Percentiles rank a stretch among this genome's conserved stretches.
Evolutionary conservation across 495 filamentous ascomycete species (phyloP).

Genomic region (Neurospora sp.): DNA sequence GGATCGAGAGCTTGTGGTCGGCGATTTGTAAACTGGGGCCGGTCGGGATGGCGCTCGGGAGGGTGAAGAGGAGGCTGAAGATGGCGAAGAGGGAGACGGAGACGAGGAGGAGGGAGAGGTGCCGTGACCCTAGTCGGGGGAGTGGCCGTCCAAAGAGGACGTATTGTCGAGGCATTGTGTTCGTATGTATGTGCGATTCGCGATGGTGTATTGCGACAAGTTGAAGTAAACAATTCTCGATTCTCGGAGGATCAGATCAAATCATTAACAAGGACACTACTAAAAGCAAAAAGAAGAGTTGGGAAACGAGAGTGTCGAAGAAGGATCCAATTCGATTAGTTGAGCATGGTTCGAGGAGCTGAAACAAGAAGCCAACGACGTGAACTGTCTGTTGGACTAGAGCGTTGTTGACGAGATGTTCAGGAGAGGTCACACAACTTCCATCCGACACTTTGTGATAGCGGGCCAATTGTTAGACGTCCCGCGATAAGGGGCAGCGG

Average conservation of each 20-base stretch:
- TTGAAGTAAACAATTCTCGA: not conserved
- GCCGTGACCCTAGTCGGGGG: constrained; percentile 31
- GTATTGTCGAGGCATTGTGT: constrained; percentile 42
- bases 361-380: no score
- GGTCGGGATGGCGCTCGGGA: constrained; percentile 31
- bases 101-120: constrained; percentile 35
- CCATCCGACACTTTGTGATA: not conserved
- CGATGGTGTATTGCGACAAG: not conserved
- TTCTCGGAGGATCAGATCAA: not conserved
- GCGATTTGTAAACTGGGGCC: constrained; percentile 23
- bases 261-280: not conserved
- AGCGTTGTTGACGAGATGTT: not conserved
- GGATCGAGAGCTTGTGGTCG: constrained; percentile 32
- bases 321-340: not conserved
- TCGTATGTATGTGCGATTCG: not conserved
- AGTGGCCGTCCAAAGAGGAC: constrained; percentile 35
- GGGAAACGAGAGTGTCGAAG: not conserved
- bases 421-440: not conserved
- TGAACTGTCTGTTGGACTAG: not conserved
- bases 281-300: not conserved
- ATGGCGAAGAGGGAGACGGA: constrained; percentile 32
- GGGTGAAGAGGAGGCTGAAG: constrained; percentile 37
- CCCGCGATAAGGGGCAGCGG: not conserved
- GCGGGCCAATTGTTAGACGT: not conserved
- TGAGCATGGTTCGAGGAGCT: not conserved